phyloP scores from a whole-genome alignment of 192 early-diverging fungal species.

The Linnemannia schmuckeri region DNA sequence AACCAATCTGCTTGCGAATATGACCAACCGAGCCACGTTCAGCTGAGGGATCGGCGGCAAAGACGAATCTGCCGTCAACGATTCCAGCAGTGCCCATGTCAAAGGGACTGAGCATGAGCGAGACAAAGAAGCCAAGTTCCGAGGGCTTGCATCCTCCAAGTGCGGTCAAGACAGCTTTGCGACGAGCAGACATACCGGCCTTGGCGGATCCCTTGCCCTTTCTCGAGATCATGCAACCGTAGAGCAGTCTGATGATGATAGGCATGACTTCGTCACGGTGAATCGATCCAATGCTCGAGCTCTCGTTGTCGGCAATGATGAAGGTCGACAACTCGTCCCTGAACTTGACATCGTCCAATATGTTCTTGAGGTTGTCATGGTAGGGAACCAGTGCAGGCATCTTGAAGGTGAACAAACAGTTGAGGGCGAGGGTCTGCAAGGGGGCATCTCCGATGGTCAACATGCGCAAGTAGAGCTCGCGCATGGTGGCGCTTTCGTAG shows the following conservation, averaged over 20 bases:
- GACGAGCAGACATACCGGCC: constrained; percentile 76
- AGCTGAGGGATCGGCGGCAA: constrained; percentile 48
- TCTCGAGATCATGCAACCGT: constrained; percentile 89
- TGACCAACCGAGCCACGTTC: constrained; percentile 34
- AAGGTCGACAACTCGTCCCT: constrained; percentile 91
- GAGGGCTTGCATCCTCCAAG: constrained; percentile 73
- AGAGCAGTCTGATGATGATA: constrained; percentile 85
- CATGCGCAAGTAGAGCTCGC: constrained; percentile 77
- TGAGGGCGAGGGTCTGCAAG: constrained; percentile 84
- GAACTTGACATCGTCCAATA: constrained; percentile 90
- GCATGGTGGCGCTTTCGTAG: constrained; percentile 65
- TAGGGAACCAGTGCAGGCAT: constrained; percentile 75
- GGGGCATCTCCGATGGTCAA: constrained; percentile 85
- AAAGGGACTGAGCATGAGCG: constrained; percentile 89
- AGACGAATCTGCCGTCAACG: constrained; percentile 56
- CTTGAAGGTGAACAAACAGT: constrained; percentile 90
- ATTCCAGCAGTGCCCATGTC: constrained; percentile 59
- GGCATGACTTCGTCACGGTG: constrained; percentile 82
- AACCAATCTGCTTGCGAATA: constrained; percentile 83
- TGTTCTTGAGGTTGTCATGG: constrained; percentile 78
- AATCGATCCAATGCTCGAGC: constrained; percentile 67
- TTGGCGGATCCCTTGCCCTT: constrained; percentile 82
- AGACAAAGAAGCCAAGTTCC: constrained; percentile 81
- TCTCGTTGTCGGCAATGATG: constrained; percentile 72
- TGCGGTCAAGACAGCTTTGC: constrained; percentile 88